Evolutionary conservation across 495 filamentous ascomycete genomes (phyloP), one percentile per base, ranked within the genome.

Genomic region (Poronia punctata): DNA sequence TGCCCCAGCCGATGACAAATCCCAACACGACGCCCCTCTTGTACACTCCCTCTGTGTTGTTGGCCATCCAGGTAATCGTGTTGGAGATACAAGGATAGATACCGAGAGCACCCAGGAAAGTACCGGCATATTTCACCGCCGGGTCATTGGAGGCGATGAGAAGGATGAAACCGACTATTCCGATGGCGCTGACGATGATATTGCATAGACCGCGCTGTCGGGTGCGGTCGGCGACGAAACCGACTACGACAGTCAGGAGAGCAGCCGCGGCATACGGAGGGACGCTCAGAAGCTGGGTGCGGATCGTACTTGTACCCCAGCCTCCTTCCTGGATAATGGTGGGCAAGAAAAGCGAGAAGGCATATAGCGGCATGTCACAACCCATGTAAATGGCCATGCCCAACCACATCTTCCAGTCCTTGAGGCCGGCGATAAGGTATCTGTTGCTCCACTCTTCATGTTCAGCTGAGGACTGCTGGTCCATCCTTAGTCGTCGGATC

Each of bases 31-130:
- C 79, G 15, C 89, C 90, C 16, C 90, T 76, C 68, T 95, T 95
- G 63, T 94, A 93, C 3, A 88, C 83, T 14, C 90, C 90, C 62
- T 95, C 90, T 17, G 77, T 77, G 48, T 97, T 97, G 64, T 97
- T 97, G 32, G 78, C 77, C 12, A 81, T 62, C 90, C 90, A 97
- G 17, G 79, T 78, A 44, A 97, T 86, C 0, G 88, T 93, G 55
- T 95, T 94, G n/a, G 90, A 62, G 47, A 95, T 86, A 59, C 77
- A 83, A 0, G 90, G 90, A 52, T 95, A 97, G 50, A 96, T 95
- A 0, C 90, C 90, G 37, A 89, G 62, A 0, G 90, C 90, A 5
- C 80, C 87, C 1, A 97, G 68, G 64, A 94, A 97, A 0, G 78
- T 82, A 7, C 83, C 89, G 0, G 82, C 83, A 54, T 96, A 97